Base-by-base conservation (phyloP, 768 basidiomycete genomes). In the Amanita inopinata region DNA sequence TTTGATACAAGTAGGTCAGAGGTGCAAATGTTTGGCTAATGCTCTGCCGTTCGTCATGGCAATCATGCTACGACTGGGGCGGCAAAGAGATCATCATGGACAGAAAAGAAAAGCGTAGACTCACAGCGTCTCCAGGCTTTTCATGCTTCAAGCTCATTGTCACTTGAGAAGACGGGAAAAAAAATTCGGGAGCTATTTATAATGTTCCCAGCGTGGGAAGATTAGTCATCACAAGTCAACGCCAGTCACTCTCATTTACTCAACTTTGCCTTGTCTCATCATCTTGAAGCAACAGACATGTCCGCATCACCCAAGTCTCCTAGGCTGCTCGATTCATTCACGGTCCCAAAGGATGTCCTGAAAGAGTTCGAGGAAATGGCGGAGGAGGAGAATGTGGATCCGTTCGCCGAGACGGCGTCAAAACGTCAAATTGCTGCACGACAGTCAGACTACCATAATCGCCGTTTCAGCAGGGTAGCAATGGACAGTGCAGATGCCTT, bases 401-500 rank as follows among this genome's bases (percentile, higher is more conserved):
- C 87, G 15, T 90, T 90, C 55, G 88, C 87, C 38, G 91, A 93
- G 65, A 93, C 90, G 9, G 87, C 92, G 38, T 84, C 82, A 43
- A 82, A 87, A 56, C 86, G 88, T 46, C 94, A 97, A 69, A 89
- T 98, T 57, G 88, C 93, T 17, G 72, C 86, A 28, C 76, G 94
- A 38, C 90, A 97, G 66, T 85, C 81, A 38, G 94, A 96, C 58
- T 99, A 98, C 57, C 94, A 98, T 59, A 80, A 84, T 55, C 78
- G 92, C 45, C 78, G 92, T 31, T 97, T 97, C 60, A 77, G 75
- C 53, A 81, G 96, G 38, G 76, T 82, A 46, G 83, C 82, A 20
- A 76, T 83, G 47, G 85, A 85, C 31, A 85, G 88, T 41, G 76
- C 74, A 6, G 86, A 90, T 62, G 87, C 79, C 0, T 91, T 89